Conservation (phyloP, 805 yeast genomes). For the Phaffomyces thermotolerans region DNA sequence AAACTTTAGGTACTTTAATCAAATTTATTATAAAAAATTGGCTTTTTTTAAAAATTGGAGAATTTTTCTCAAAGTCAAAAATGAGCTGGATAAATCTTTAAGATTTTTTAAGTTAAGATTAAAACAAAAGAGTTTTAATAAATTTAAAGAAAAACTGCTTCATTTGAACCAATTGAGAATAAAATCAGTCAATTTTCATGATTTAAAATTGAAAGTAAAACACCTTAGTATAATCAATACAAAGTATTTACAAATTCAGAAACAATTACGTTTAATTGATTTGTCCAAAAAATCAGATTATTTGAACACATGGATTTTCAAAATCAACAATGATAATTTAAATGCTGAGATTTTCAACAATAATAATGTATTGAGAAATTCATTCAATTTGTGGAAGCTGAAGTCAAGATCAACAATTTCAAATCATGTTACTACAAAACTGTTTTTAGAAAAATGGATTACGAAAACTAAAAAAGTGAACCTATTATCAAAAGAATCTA, state of each 20-base stretch:
- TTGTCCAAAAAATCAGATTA: constrained; percentile 9
- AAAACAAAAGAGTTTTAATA: too few relatives aligned
- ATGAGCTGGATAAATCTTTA: too few relatives aligned
- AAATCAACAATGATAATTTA: not conserved
- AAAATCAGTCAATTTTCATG: not conserved
- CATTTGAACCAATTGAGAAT: not conserved
- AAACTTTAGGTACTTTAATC: constrained; percentile 13
- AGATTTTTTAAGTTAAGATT: too few relatives aligned
- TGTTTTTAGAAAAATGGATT: constrained; percentile 10
- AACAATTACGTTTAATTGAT: too few relatives aligned
- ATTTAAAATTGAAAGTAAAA: not conserved
- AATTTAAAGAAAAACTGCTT: too few relatives aligned
- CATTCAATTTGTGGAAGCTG: not conserved
- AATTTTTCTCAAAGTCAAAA: not conserved
- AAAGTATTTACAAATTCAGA: too few relatives aligned
- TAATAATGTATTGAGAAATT: not conserved
- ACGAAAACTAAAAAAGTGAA: not conserved
- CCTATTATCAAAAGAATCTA: constrained; percentile 8
- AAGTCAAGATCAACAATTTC: not conserved
- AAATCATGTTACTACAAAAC: not conserved
- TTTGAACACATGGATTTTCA: constrained; percentile 14
- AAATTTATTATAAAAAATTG: constrained; percentile 1
- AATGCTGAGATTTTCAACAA: not conserved
- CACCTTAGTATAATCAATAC: too few relatives aligned
- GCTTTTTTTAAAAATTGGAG: constrained; percentile 15